A percentile compares a stretch with the other conserved stretches of the same genome.
Conservation (phyloP, 371 early-diverging fungal species). For the Mortierella polycephala region DNA sequence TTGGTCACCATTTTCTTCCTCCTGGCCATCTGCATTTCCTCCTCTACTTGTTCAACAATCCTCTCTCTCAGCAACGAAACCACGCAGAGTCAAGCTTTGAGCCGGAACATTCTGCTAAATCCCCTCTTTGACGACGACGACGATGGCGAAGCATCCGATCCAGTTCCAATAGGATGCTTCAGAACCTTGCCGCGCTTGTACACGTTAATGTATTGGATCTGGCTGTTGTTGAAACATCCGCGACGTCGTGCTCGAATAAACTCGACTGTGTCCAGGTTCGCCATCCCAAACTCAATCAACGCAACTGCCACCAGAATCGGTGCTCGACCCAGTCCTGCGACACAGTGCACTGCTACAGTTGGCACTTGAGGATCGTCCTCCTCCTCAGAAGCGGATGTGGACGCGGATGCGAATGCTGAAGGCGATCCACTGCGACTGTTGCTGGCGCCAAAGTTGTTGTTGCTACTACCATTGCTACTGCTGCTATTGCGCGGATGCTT, state of each 20-base stretch:
- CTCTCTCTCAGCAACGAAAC: constrained; percentile 2
- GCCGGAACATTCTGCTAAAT: constrained; percentile 52
- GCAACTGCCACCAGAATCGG: constrained; percentile 83
- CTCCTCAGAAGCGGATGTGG: constrained; percentile 24
- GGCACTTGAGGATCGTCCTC: constrained; percentile 52
- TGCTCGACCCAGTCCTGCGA: constrained; percentile 85
- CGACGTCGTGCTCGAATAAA: constrained; percentile 79
- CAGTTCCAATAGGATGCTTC: constrained; percentile 40
- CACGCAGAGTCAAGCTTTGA: constrained; percentile 55
- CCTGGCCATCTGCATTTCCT: not conserved
- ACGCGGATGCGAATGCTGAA: constrained; percentile 30
- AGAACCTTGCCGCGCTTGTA: constrained; percentile 70
- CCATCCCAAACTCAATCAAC: constrained; percentile 84
- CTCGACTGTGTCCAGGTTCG: constrained; percentile 81
- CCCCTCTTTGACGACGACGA: constrained; percentile 30
- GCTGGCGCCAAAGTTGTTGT: not conserved
- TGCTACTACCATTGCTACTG: constrained; percentile 2
- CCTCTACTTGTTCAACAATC: not conserved
- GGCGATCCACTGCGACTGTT: constrained; percentile 38
- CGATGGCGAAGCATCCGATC: constrained; percentile 4
- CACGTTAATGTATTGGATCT: constrained; percentile 77
- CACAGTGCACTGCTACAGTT: constrained; percentile 88
- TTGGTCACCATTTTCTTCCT: too few species aligned
- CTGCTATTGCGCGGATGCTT: constrained; percentile 10
- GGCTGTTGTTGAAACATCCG: constrained; percentile 86